Evolutionary conservation across 192 early-diverging fungal genomes (phyloP).

Genomic region (Phycomyces blakesleeanus): DNA sequence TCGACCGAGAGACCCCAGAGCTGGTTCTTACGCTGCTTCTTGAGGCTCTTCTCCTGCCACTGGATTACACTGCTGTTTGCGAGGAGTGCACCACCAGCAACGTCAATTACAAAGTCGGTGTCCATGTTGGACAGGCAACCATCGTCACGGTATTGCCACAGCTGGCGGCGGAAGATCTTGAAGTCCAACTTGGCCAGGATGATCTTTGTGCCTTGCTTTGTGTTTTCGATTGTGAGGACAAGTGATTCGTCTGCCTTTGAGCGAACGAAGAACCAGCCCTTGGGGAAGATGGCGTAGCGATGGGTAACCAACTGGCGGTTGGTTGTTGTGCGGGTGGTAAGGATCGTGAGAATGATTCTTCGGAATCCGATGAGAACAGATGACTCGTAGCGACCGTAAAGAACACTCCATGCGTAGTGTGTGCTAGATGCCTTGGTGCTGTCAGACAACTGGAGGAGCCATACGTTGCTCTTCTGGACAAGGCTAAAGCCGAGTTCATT

Average conservation of each 20-base stretch:
- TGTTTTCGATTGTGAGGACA: conserved; percentile 11
- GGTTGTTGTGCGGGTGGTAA: background rate
- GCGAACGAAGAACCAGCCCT: conserved; percentile 29
- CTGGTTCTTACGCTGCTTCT: conserved; percentile 20
- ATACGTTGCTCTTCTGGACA: conserved; percentile 8
- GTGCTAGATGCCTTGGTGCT: background rate
- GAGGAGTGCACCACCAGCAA: conserved; percentile 22
- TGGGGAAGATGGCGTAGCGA: conserved; percentile 27
- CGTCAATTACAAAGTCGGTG: conserved; percentile 23
- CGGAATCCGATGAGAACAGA: conserved; percentile 7
- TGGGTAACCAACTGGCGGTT: conserved; percentile 17
- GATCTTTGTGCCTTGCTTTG: conserved; percentile 27
- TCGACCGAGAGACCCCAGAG: conserved; percentile 31
- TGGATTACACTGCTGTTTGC: conserved; percentile 20
- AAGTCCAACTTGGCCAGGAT: conserved; percentile 23
- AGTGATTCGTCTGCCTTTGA: conserved; percentile 17
- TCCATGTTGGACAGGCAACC: conserved; percentile 21
- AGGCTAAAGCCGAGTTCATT: conserved; percentile 12
- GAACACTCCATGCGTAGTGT: conserved; percentile 15
- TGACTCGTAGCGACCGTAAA: conserved; percentile 22
- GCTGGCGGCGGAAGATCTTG: conserved; percentile 19
- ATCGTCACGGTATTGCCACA: conserved; percentile 26
- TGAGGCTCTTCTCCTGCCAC: conserved; percentile 24
- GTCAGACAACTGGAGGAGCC: conserved; percentile 5
- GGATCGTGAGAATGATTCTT: conserved; percentile 1